Base-by-base conservation (phyloP, 2,329 filamentous ascomycete genomes). In the Hypoxylon sp. region DNA sequence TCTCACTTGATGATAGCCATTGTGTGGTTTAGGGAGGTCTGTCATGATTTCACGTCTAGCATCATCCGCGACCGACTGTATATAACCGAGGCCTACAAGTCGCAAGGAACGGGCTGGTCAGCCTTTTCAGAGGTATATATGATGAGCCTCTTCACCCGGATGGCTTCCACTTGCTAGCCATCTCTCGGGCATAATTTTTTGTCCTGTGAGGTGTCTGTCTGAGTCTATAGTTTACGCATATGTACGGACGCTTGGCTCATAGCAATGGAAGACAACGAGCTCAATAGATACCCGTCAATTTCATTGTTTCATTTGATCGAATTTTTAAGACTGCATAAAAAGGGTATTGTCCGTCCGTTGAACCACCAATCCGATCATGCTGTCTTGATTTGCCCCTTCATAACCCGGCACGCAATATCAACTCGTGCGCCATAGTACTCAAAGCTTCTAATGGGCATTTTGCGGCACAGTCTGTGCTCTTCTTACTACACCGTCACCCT, bases 41-140 rank as follows among this genome's bases (percentile, higher is more conserved):
- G 17, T 57, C 38, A 68, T 63, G 68, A 65, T 57, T 64, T 60
- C 23, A 68, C 51, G 65, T 65, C 46, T 17, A 57, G 58, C 57
- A 63, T 67, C 23, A 56, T 28, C 32, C 19, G 36, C 53, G 49
- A 46, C 53, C 53, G 28, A 49, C 9, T 67, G 60, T 67, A 62
- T 60, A 67, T 69, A 67, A n/a, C 48, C 13, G 52, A 50, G 57
- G 49, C 30, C n/a, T 30, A 10, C 25, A 50, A 53, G 57, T 46
- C 53, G 52, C 67, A 49, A 30, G 46, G 32, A 49, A 56, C 23
- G 34, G n/a, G 28, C 41, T 32, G 41, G 49, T 30, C 17, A 41
- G n/a, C 25, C 21, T 23, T 43, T 43, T 60, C 19, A 14, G 13
- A 50, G 25, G 48, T 41, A 43, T 57, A 66, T 63, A 69, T 53